phyloP scores from a whole-genome alignment of 1,284 basidiomycete genomes.

The Heterobasidion parviporum region DNA sequence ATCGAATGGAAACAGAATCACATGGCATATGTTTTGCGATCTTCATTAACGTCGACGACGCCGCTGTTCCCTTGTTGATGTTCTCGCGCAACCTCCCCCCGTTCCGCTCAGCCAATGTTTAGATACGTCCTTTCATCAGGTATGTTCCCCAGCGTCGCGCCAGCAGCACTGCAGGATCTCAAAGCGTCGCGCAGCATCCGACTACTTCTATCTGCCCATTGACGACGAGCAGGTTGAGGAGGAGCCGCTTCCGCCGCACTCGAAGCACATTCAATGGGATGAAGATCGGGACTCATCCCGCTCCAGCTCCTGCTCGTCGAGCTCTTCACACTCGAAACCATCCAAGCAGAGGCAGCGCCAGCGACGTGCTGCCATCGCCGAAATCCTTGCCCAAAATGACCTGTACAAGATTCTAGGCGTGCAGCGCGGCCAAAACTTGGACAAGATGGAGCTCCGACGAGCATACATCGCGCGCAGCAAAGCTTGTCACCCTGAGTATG shows the following conservation, averaged over 20 bases:
- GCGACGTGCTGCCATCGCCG: constrained; percentile 29
- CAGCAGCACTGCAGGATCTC: not conserved
- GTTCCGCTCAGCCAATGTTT: not conserved
- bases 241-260: constrained; percentile 21
- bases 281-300: constrained; percentile 14
- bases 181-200: constrained; percentile 5
- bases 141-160: not conserved
- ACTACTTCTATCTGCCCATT: constrained; percentile 53
- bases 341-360: constrained; percentile 14
- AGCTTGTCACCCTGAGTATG: constrained; percentile 80
- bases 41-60: too few species aligned
- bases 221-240: constrained; percentile 38
- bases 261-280: constrained; percentile 40
- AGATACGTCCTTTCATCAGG: constrained; percentile 8
- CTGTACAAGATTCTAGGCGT: constrained; percentile 72
- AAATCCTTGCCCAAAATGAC: constrained; percentile 49
- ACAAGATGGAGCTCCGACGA: constrained; percentile 59
- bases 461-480: constrained; percentile 73
- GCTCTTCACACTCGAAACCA: constrained; percentile 13
- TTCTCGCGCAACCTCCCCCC: not conserved
- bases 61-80: not conserved
- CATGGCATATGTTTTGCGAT: too few species aligned
- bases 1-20: too few species aligned
- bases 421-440: constrained; percentile 38
- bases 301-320: constrained; percentile 13